A percentile compares a stretch with the other conserved stretches of the same genome.
Evolutionary conservation across 2,329 filamentous ascomycete genomes (phyloP).

Genomic region (Aureobasidium sp.): DNA sequence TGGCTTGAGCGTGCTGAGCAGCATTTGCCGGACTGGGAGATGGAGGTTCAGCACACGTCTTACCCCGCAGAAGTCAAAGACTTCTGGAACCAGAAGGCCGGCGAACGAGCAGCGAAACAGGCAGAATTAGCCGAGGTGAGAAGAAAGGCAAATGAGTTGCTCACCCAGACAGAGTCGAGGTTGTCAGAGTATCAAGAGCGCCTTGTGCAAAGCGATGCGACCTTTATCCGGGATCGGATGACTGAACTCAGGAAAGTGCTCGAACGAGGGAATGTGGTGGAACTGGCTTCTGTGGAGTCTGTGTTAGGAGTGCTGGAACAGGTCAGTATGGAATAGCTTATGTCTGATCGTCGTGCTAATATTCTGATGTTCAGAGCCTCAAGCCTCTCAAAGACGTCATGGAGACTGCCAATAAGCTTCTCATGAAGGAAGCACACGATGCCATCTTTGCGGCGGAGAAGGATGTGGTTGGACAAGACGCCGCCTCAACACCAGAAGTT

Average conservation of each 20-base stretch:
- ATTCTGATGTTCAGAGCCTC: conserved; percentile 13
- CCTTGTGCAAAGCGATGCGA: conserved; percentile 22
- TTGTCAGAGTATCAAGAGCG: conserved; percentile 27
- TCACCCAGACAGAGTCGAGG: conserved; percentile 22
- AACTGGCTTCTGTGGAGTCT: conserved; percentile 22
- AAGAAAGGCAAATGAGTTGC: conserved; percentile 22
- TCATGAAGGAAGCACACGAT: conserved; percentile 30
- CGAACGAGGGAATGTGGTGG: conserved; percentile 19
- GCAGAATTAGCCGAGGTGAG: conserved; percentile 19
- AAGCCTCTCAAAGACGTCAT: conserved; percentile 23
- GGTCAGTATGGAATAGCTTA: conserved; percentile 12
- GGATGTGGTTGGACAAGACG: conserved; percentile 23
- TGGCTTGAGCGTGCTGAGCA: conserved; percentile 34
- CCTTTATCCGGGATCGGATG: conserved; percentile 23
- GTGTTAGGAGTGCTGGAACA: conserved; percentile 20
- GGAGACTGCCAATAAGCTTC: conserved; percentile 23
- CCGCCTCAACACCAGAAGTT: conserved; percentile 19
- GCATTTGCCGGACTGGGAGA: conserved; percentile 34
- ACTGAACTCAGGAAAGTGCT: conserved; percentile 24
- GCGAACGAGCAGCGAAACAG: conserved; percentile 9
- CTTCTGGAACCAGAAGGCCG: conserved; percentile 27
- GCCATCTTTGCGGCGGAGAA: conserved; percentile 31
- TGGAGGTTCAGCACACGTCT: conserved; percentile 31
- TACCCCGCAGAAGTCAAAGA: conserved; percentile 32
- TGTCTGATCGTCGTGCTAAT: not conserved